Conservation (phyloP, 257 asterid genomes). For the Coffea canephora region DNA sequence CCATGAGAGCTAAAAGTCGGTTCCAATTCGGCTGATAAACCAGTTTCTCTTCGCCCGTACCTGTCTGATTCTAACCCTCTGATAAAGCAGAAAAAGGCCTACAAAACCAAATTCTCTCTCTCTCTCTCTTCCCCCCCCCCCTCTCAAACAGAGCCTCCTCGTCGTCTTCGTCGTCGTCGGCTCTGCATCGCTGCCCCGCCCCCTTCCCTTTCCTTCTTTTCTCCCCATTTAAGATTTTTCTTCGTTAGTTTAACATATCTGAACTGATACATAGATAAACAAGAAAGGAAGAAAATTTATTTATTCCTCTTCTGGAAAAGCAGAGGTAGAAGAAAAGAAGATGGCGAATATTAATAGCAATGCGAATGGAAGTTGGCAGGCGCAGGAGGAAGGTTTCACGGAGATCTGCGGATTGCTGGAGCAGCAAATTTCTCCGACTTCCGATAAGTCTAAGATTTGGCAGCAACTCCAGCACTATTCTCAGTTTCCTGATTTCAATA, state of each 20-base stretch:
- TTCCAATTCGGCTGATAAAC: not conserved
- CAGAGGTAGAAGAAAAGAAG: not conserved
- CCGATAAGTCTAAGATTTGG: conserved; percentile 77
- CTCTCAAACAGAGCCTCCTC: not conserved
- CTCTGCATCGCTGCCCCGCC: conserved; percentile 16
- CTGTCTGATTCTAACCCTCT: not conserved
- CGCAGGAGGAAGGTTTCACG: conserved; percentile 81
- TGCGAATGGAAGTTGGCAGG: conserved; percentile 61
- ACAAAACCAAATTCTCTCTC: conserved; percentile 9
- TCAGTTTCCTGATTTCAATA: conserved; percentile 93
- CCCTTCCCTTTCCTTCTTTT: not conserved
- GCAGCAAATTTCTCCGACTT: conserved; percentile 83
- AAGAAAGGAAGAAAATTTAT: not conserved
- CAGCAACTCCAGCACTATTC: conserved; percentile 90
- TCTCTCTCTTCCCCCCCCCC: not conserved
- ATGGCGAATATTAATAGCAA: conserved; percentile 33
- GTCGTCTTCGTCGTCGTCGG: conserved; percentile 19
- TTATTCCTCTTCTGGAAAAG: not conserved
- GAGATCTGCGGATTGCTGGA: conserved; percentile 95
- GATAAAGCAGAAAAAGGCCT: not conserved
- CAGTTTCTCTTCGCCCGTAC: conserved; percentile 2
- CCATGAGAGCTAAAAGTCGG: not conserved
- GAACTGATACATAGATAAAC: not conserved
- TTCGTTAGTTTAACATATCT: not conserved
- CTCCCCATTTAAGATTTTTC: not conserved